Conservation (phyloP, 2,329 filamentous ascomycete genomes). For the Ophiostoma tasmaniense region DNA sequence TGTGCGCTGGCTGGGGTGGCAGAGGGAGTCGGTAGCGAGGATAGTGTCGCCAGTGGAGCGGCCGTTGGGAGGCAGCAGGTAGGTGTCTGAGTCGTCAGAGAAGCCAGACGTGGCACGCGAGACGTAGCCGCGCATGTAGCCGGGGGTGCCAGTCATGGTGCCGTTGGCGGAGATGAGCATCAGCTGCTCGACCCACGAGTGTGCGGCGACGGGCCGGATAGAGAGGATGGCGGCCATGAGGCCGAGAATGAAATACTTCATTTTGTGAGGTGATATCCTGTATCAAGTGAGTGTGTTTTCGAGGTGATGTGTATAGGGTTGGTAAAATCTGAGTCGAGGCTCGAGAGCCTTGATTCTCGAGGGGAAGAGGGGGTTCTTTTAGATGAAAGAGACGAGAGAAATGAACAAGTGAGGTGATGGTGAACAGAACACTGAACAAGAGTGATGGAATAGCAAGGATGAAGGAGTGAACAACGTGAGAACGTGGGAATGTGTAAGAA, state of each 20-base stretch:
- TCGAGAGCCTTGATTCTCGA: neutral
- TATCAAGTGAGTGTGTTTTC: neutral
- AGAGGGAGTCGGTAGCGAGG: constrained; percentile 47
- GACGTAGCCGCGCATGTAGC: constrained; percentile 66
- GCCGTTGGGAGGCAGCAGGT: constrained; percentile 52
- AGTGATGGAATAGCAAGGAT: neutral
- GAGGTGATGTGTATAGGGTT: neutral
- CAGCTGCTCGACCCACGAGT: constrained; percentile 78
- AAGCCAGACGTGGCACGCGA: constrained; percentile 48
- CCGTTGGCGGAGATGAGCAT: constrained; percentile 64
- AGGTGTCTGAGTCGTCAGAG: constrained; percentile 49
- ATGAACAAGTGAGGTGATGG: neutral
- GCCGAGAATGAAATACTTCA: constrained; percentile 9
- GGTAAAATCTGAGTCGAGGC: neutral
- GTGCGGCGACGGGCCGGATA: constrained; percentile 37
- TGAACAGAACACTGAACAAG: neutral
- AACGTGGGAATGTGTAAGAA: neutral
- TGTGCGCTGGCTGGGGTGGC: constrained; percentile 51
- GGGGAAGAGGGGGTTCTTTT: neutral
- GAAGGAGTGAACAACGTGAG: constrained; percentile 7
- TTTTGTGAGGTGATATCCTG: neutral
- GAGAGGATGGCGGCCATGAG: constrained; percentile 7
- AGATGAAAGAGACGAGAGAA: neutral
- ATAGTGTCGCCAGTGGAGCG: constrained; percentile 40
- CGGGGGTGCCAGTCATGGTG: constrained; percentile 58